Base-by-base conservation (phyloP, 768 basidiomycete genomes). In the Termitomyces sp. region DNA sequence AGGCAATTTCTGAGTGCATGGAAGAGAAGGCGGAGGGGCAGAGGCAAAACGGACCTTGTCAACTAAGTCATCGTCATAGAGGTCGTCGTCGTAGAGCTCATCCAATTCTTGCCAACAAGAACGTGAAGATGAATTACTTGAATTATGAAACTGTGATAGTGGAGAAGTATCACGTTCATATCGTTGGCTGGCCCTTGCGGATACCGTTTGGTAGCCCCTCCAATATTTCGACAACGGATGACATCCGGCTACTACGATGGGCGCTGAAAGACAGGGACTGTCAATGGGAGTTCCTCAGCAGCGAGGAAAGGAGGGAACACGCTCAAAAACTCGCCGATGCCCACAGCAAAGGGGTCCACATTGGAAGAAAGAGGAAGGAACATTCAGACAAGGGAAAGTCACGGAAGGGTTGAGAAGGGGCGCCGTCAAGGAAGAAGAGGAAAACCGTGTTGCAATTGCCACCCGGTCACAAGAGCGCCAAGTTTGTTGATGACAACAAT, bases 111-210 rank as follows among this genome's bases (percentile, higher is more conserved):
- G 22, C 22, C 46, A 32, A 22, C 31, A 9, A 11, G 18, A 46
- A 48, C 16, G 18, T 54, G 35, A 39, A 16, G 12, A 54, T 48
- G 53, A 54, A 54, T 32, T 54, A 54, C 31, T 10, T 49, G 47
- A 54, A 52, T 39, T 52, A 42, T 29, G 22, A 25, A 15, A 52
- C 51, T 20, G 22, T 15, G 40, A 52, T 52, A 16, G 27, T 42
- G 11, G 36, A 52, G 25, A 22, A 41, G 39, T 39, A 52, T 25
- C 51, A 52, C 40, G 41, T 52, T 23, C 36, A 43, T 25, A 39
- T 52, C 40, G 36, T 52, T 20, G 51, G 51, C 9, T 52, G 51
- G 51, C 51, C 51, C 7, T 10, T 9, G 7, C 3, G 10, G 39
- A 52, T 52, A 16, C 40, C 51, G 5, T 52, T 52, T 31, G 25